Conservation (phyloP, 148 eudicot genomes). For the Camellia lanceoleosa region DNA sequence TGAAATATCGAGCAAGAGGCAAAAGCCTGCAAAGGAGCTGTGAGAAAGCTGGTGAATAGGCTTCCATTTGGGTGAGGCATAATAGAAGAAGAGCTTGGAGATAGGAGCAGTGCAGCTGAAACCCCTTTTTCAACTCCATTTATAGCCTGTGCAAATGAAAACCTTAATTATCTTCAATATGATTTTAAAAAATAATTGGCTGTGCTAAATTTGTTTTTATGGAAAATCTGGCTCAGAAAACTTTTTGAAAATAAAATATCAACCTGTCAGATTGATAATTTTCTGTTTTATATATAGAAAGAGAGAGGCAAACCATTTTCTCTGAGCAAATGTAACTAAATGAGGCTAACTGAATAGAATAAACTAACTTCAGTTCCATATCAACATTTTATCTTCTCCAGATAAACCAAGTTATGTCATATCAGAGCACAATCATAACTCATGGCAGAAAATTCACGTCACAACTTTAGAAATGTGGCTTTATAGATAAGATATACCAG, state of each 20-base stretch:
- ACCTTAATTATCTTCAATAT: slow-evolving; percentile 14
- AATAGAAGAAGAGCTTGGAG: slow-evolving; percentile 53
- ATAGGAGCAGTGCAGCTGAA: slow-evolving; percentile 67
- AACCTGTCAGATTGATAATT: not conserved
- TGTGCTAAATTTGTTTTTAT: not conserved
- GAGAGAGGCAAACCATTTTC: not conserved
- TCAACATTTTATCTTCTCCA: not conserved
- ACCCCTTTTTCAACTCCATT: slow-evolving; percentile 81
- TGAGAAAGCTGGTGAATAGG: slow-evolving; percentile 78
- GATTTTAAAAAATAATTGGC: not conserved
- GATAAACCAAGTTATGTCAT: not conserved
- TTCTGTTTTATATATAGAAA: too few species aligned
- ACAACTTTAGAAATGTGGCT: not conserved
- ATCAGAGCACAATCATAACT: not conserved
- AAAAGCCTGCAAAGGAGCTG: slow-evolving; percentile 75
- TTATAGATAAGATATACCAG: not conserved
- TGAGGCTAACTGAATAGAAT: not conserved
- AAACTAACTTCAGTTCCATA: not conserved
- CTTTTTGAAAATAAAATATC: not conserved
- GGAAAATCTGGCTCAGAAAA: not conserved
- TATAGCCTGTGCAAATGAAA: slow-evolving; percentile 47
- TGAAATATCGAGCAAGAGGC: slow-evolving; percentile 63
- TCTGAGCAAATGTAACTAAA: not conserved
- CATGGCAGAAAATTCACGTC: not conserved
- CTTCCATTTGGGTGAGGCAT: slow-evolving; percentile 58